Base-by-base conservation (phyloP, 2,329 filamentous ascomycete genomes). In the Phialophora tarda region DNA sequence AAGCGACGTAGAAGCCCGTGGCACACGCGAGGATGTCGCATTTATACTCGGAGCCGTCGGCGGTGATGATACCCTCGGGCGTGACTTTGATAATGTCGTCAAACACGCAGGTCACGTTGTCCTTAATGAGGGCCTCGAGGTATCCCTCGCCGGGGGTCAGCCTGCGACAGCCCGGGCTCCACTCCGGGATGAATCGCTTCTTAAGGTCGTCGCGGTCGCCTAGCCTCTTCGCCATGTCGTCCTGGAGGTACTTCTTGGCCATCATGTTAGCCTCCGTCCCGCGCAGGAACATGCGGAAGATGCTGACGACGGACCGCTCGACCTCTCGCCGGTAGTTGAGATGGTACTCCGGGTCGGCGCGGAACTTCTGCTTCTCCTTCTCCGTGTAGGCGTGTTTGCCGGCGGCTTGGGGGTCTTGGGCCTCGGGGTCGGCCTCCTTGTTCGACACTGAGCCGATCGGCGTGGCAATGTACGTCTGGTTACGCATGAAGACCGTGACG, bases 141-240 rank as follows among this genome's bases (percentile, higher is more conserved):
- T 74, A 74, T 17, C 67, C 70, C 23, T 66, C 66, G 3, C 65
- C 83, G 0, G 83, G 84, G 0, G 83, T 84, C 21, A 83, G 69
- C 0, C 83, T 76, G 14, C 82, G 76, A 63, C 82, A 85, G 0
- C 82, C 82, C 11, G 71, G 71, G 44, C 44, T 72, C 70, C 32
- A 74, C 32, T 69, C 62, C 14, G 73, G 69, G 12, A 75, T 69
- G 41, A 74, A 61, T n/a, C 57, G 59, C 44, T 66, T 32, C 44
- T 64, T 69, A 2, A 75, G 59, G 1, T 74, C 70, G 0, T 73
- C 68, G 24, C 63, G 62, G 2, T 69, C 61, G 7, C 64, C 62
- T 1, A 75, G 63, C 21, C 67, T 68, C 23, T 63, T 57, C 14
- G 60, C 56, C 74, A 75, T 75, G 1, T 65, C 69, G 11, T 68